Evolutionary conservation across 2,329 filamentous ascomycete species (phyloP).

Genomic region (Colletotrichum camelliae): DNA sequence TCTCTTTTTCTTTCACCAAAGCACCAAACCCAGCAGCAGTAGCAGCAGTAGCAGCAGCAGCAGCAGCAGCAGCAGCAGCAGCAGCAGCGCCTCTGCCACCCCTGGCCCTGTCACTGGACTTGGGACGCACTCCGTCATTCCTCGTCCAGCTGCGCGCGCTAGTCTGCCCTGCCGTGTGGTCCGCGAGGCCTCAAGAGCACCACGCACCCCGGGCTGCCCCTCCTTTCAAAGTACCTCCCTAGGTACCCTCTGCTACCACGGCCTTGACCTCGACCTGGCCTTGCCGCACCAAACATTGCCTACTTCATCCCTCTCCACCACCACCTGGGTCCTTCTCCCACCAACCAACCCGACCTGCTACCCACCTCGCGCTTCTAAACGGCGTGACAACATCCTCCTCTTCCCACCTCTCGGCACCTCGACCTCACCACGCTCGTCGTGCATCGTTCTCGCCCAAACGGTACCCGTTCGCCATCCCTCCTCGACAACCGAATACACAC

Average conservation of each 20-base stretch:
- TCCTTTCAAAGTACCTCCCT: conserved; percentile 14
- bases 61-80: neutral
- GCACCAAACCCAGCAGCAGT: neutral
- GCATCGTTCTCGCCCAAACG: neutral
- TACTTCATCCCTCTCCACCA: neutral
- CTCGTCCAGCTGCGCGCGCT: conserved; percentile 20
- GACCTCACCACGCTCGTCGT: conserved; percentile 4
- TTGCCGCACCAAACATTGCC: neutral
- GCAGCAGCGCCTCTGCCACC: neutral
- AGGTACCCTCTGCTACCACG: neutral
- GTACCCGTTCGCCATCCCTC: neutral
- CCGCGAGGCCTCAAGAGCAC: conserved; percentile 17
- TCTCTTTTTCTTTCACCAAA: neutral
- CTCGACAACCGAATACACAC: neutral
- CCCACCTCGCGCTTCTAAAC: conserved; percentile 13
- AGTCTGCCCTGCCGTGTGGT: conserved; percentile 21
- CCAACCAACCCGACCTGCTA: conserved; percentile 7
- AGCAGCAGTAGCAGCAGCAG: no score
- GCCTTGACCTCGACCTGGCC: neutral
- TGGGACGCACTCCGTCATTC: conserved; percentile 22
- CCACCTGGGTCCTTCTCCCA: neutral
- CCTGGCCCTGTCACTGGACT: conserved; percentile 1
- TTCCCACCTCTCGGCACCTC: conserved; percentile 5
- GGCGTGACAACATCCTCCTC: conserved; percentile 17
- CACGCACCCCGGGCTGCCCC: conserved; percentile 11